Evolutionary conservation across 768 basidiomycete genomes (phyloP), one percentile per base, ranked within the genome.

Genomic region (Russula lepida): DNA sequence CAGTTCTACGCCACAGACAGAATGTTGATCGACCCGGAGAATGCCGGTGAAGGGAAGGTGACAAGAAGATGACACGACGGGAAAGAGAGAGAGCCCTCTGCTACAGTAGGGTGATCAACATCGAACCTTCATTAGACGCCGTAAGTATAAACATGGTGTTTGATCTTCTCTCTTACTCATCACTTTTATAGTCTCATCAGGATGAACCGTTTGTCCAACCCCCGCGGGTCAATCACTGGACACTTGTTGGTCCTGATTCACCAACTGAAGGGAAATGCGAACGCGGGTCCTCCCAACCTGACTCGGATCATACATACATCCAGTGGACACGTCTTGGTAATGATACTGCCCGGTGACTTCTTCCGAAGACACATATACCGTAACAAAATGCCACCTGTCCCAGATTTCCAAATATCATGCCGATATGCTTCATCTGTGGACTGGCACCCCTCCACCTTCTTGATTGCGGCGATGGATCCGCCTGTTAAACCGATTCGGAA

Each of bases 361-460:
- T 41, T 11, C 61, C 19, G 44, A 49, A 32, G 33, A 43, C 23
- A 54, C 46, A 32, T 21, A 56, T 62, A 63, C 52, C 62, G 62
- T 63, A 63, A 63, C 35, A 4, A 30, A 41, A 27, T 63, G 56
- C 56, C 56, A 63, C 56, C 62, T 63, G 62, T 54, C 46, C n/a
- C 44, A 33, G 62, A 63, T 63, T 58, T 63, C 62, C 56, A 63
- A 63, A 58, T 63, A 58, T 49, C 52, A 58, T 63, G 62, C 61
- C 61, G 51, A 63, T 52, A 63, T 54, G 6, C 25, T 53, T 57
- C 43, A 47, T 8, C 50, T 35, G 43, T n/a, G 37, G 33, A 57
- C 27, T 23, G 11, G 12, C 5, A 13, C 47, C 44, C 28, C 47
- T 54, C 41, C 56, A 32, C 30, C 41, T 57, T 62, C 56, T 58